Evolutionary conservation across 768 basidiomycete species (phyloP).

Genomic region (Amanita exitialis): DNA sequence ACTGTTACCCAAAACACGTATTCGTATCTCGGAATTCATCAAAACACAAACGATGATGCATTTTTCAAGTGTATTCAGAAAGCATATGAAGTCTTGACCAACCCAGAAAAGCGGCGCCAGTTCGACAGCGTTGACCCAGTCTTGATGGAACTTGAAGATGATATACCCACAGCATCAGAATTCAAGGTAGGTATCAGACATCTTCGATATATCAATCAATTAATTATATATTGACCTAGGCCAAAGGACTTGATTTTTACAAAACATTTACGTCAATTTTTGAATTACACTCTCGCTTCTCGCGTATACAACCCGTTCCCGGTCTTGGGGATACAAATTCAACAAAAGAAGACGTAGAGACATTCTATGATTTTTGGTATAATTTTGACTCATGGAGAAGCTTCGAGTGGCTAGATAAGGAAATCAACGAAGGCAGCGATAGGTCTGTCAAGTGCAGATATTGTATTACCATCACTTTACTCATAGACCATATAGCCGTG

Average conservation of each 20-base stretch:
- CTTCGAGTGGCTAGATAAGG: slow-evolving; percentile 98
- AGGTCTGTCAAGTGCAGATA: slow-evolving; percentile 39
- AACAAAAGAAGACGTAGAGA: slow-evolving; percentile 75
- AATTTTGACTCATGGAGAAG: slow-evolving; percentile 98
- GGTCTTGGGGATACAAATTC: slow-evolving; percentile 61
- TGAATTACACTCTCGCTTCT: slow-evolving; percentile 89
- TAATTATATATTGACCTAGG: slow-evolving; percentile 15
- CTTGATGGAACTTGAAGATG: slow-evolving; percentile 64
- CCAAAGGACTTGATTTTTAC: slow-evolving; percentile 60
- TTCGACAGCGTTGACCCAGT: slow-evolving; percentile 93
- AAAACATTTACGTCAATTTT: slow-evolving; percentile 71
- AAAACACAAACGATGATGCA: slow-evolving; percentile 89
- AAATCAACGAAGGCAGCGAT: slow-evolving; percentile 95
- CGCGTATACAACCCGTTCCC: slow-evolving; percentile 75
- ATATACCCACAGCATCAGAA: slow-evolving; percentile 57
- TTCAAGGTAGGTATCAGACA: slow-evolving; percentile 33
- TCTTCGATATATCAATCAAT: background rate
- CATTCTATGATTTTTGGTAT: slow-evolving; percentile 99
- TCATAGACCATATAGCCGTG: slow-evolving; percentile 47
- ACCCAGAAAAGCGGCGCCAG: slow-evolving; percentile 81
- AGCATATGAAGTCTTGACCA: slow-evolving; percentile 87
- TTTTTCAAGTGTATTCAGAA: slow-evolving; percentile 99
- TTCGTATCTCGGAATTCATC: slow-evolving; percentile 44
- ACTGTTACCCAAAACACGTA: slow-evolving; percentile 17
- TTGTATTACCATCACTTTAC: background rate